phyloP scores from a whole-genome alignment of 1,284 basidiomycete genomes.

The Clitocybe nebularis region DNA sequence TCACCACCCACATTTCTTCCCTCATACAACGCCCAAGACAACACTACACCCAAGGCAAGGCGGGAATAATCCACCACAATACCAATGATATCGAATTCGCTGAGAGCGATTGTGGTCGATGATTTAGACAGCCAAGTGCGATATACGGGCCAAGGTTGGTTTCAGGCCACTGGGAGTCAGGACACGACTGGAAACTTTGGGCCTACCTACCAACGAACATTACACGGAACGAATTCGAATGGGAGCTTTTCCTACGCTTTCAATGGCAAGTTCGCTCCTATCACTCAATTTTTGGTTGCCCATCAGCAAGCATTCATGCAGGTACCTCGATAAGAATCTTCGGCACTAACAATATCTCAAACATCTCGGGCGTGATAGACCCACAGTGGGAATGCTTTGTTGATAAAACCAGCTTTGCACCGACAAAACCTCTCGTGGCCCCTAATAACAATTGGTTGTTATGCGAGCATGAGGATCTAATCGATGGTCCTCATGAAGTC shows the following conservation, averaged over 20 bases:
- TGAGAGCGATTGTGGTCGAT: constrained; percentile 18
- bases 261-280: constrained; percentile 14
- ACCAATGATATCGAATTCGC: background rate
- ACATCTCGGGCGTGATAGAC: constrained; percentile 14
- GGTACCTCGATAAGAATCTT: constrained; percentile 16
- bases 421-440: constrained; percentile 17
- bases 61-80: no score
- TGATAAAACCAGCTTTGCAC: constrained; percentile 21
- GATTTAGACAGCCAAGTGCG: constrained; percentile 21
- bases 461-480: constrained; percentile 18
- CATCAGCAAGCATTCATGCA: background rate
- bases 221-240: constrained; percentile 19
- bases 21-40: no score
- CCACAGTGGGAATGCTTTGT: constrained; percentile 26
- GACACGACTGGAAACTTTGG: constrained; percentile 21
- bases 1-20: no score
- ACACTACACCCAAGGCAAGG: no score
- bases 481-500: constrained; percentile 20
- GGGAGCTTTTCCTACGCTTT: constrained; percentile 20
- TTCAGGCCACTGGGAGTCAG: constrained; percentile 17
- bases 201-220: constrained; percentile 17
- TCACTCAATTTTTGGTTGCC: background rate
- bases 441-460: constrained; percentile 26
- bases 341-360: constrained; percentile 21
- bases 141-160: constrained; percentile 21